Percentiles rank a stretch among this genome's conserved stretches.
Conservation (phyloP, 1,284 basidiomycete species). For the Rhodotorula sp. region DNA sequence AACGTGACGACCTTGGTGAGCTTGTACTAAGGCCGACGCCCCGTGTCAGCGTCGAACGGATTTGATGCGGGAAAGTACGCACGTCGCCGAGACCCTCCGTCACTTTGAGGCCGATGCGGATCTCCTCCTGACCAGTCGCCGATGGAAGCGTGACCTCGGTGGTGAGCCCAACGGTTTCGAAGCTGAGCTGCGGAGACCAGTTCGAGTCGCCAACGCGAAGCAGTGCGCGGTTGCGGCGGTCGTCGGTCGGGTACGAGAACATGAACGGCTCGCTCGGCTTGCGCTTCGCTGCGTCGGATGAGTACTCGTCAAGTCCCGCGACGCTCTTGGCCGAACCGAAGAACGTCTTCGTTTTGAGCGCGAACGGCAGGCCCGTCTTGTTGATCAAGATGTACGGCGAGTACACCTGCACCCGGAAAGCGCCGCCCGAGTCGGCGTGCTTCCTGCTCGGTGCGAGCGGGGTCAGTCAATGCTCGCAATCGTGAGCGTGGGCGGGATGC, state of each 20-base stretch:
- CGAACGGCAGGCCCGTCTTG: constrained; percentile 86
- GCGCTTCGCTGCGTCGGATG: constrained; percentile 54
- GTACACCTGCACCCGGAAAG: constrained; percentile 96
- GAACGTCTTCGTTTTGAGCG: constrained; percentile 72
- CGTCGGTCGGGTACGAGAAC: constrained; percentile 77
- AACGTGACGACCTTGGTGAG: constrained; percentile 92
- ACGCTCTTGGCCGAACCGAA: constrained; percentile 73
- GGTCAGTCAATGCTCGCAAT: neutral
- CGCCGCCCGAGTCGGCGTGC: constrained; percentile 91
- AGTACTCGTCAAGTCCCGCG: constrained; percentile 70
- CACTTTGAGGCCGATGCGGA: constrained; percentile 88
- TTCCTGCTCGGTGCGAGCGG: constrained; percentile 57
- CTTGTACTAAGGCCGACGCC: constrained; percentile 66
- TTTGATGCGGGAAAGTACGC: constrained; percentile 13
- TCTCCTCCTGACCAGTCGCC: constrained; percentile 69
- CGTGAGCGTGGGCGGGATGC: constrained; percentile 46
- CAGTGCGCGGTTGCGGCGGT: constrained; percentile 79
- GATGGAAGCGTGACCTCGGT: constrained; percentile 77
- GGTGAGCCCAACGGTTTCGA: constrained; percentile 90
- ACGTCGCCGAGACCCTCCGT: constrained; percentile 85
- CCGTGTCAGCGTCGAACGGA: too few relatives aligned
- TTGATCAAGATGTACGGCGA: constrained; percentile 91
- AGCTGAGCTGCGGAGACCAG: constrained; percentile 82
- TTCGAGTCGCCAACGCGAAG: constrained; percentile 81
- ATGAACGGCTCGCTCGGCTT: constrained; percentile 56